Evolutionary conservation across 495 filamentous ascomycete species (phyloP).

Genomic region (Neurospora sp.): DNA sequence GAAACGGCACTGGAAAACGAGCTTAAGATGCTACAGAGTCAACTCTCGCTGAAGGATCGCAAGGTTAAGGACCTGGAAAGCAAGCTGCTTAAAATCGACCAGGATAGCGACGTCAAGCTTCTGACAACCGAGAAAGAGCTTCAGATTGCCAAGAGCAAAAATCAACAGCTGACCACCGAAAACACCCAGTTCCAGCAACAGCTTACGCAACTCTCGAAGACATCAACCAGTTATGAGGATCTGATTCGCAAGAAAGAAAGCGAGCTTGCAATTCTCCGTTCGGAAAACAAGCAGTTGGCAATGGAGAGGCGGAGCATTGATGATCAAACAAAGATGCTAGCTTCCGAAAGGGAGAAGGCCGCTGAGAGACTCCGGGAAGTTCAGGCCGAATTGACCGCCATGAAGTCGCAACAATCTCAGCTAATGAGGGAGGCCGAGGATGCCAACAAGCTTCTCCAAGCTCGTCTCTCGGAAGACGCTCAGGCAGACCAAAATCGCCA

Average conservation of each 20-base stretch:
- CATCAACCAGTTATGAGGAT: slow-evolving; percentile 90
- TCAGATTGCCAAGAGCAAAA: slow-evolving; percentile 55
- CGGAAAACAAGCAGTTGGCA: slow-evolving; percentile 69
- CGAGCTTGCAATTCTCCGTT: slow-evolving; percentile 73
- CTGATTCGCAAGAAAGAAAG: slow-evolving; percentile 88
- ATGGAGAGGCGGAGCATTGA: slow-evolving; percentile 69
- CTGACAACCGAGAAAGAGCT: slow-evolving; percentile 73
- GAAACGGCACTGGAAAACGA: slow-evolving; percentile 70
- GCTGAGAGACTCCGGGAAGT: slow-evolving; percentile 69
- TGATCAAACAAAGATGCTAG: slow-evolving; percentile 57
- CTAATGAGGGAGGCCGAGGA: slow-evolving; percentile 83
- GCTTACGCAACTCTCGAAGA: slow-evolving; percentile 75
- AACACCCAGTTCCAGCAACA: slow-evolving; percentile 80
- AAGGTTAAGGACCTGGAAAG: slow-evolving; percentile 82
- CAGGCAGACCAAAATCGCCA: slow-evolving; percentile 77
- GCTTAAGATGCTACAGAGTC: slow-evolving; percentile 85
- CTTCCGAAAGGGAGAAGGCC: slow-evolving; percentile 69
- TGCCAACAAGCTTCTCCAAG: slow-evolving; percentile 75
- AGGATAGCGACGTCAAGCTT: slow-evolving; percentile 83
- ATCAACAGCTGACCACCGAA: slow-evolving; percentile 67
- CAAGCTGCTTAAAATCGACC: slow-evolving; percentile 74
- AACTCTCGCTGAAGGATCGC: slow-evolving; percentile 78
- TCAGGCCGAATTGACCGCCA: slow-evolving; percentile 78
- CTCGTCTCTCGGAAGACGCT: slow-evolving; percentile 79
- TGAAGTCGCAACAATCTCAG: slow-evolving; percentile 71